phyloP scores from a whole-genome alignment of 441 rosid genomes.

The Macaranga tanarius region DNA sequence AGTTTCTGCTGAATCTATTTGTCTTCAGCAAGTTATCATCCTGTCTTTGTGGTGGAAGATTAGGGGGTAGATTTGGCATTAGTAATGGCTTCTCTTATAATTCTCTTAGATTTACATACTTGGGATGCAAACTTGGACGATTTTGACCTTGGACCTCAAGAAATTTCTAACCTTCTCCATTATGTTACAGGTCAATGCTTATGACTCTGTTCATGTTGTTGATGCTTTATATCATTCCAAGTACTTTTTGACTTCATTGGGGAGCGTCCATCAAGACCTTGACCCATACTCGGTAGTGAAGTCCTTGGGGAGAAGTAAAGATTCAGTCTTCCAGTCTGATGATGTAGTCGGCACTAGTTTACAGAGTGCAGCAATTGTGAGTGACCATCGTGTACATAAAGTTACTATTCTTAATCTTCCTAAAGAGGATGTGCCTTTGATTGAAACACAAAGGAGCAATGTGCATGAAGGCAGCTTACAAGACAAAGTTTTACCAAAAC shows the following conservation, averaged over 20 bases:
- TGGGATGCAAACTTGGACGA: not conserved
- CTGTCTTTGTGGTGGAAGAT: constrained; percentile 13
- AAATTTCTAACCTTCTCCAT: constrained; percentile 10
- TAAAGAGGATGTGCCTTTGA: constrained; percentile 42
- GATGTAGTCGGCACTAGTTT: constrained; percentile 33
- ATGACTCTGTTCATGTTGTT: constrained; percentile 62
- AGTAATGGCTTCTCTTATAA: not conserved
- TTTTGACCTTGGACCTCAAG: not conserved
- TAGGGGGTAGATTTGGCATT: not conserved
- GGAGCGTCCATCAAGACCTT: constrained; percentile 35
- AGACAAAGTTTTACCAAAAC: constrained; percentile 26
- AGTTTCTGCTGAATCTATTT: constrained; percentile 11
- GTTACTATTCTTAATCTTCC: constrained; percentile 92
- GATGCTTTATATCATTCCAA: constrained; percentile 83
- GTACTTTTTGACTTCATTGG: constrained; percentile 56
- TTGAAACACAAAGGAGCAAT: constrained; percentile 34
- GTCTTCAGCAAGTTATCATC: constrained; percentile 11
- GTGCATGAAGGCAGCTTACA: constrained; percentile 33
- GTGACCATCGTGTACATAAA: constrained; percentile 54
- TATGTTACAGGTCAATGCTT: constrained; percentile 59
- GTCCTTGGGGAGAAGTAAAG: constrained; percentile 35
- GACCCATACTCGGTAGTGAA: constrained; percentile 34
- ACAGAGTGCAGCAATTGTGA: constrained; percentile 26
- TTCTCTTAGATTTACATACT: not conserved
- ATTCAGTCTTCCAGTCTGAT: constrained; percentile 30